A percentile compares a stretch with the other conserved stretches of the same genome.
Conservation (phyloP, 2,329 filamentous ascomycete genomes). For the Rhytidhysteron rufulum region DNA sequence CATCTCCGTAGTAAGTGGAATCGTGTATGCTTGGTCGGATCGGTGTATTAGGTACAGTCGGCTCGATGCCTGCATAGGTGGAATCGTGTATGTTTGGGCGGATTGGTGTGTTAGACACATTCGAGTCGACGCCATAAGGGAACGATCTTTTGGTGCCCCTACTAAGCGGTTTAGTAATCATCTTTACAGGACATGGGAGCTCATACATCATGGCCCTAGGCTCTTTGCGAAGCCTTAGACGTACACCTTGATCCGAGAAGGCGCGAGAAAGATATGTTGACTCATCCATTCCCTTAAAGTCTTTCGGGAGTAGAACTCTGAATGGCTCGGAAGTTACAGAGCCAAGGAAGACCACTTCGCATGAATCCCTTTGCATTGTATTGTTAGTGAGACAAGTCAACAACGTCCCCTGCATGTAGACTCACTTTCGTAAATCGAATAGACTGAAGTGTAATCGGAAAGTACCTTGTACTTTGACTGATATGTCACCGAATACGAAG, state of each 20-base stretch:
- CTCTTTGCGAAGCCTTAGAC: conserved; percentile 78
- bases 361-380: conserved; percentile 15
- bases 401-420: no score
- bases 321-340: conserved; percentile 64
- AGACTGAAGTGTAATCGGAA: conserved; percentile 74
- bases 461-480: conserved; percentile 68
- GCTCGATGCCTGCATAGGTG: not conserved
- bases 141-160: conserved; percentile 21
- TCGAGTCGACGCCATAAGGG: conserved; percentile 6
- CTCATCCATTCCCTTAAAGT: conserved; percentile 74
- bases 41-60: not conserved
- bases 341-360: conserved; percentile 46
- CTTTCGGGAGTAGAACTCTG: conserved; percentile 61
- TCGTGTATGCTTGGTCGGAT: not conserved
- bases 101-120: conserved; percentile 1
- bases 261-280: conserved; percentile 77
- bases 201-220: conserved; percentile 48
- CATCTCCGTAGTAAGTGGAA: not conserved
- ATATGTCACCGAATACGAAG: conserved; percentile 89
- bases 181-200: not conserved
- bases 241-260: conserved; percentile 84
- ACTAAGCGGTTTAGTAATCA: conserved; percentile 1
- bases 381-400: conserved; percentile 9
- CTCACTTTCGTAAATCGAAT: conserved; percentile 65
- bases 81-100: not conserved